These are phyloP conservation scores for Didymella segeticola DNA, from an alignment of 2,329 filamentous ascomycete genomes.

Conservation along the genomic window DNA sequence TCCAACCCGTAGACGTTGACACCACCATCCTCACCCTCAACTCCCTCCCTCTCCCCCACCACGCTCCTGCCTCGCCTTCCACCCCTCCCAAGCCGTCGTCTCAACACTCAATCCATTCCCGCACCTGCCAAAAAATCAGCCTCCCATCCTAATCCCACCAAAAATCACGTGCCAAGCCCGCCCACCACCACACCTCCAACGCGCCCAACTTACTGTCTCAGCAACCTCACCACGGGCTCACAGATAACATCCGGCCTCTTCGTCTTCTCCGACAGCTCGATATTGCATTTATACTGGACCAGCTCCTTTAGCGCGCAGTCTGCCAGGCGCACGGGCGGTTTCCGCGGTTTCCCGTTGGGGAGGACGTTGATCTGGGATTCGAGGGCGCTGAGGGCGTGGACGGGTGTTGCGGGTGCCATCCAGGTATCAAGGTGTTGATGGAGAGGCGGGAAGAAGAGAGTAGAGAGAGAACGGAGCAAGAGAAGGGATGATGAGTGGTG, in stretches of 20 bases:
- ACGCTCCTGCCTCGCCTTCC: slow-evolving; percentile 44
- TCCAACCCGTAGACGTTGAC: not conserved
- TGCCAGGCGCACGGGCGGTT: slow-evolving; percentile 59
- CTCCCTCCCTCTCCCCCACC: slow-evolving; percentile 6
- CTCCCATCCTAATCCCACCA: not conserved
- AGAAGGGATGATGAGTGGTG: slow-evolving; percentile 24
- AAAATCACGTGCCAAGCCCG: slow-evolving; percentile 27
- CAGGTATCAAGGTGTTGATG: not conserved
- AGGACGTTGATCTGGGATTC: slow-evolving; percentile 59
- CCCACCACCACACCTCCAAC: slow-evolving; percentile 9
- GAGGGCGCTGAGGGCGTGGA: slow-evolving; percentile 61
- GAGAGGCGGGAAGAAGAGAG: not conserved
- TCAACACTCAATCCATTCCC: slow-evolving; percentile 65
- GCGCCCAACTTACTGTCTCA: slow-evolving; percentile 60
- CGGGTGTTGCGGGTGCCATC: slow-evolving; percentile 64
- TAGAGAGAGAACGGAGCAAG: slow-evolving; percentile 4
- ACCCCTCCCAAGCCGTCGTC: slow-evolving; percentile 66
- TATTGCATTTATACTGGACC: slow-evolving; percentile 68
- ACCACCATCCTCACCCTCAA: not conserved
- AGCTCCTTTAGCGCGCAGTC: slow-evolving; percentile 66
- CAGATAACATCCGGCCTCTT: slow-evolving; percentile 57
- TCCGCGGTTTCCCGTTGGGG: slow-evolving; percentile 60
- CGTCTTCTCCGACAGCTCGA: slow-evolving; percentile 50
- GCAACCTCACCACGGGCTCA: slow-evolving; percentile 64
- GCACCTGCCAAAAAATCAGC: slow-evolving; percentile 49